These are phyloP conservation scores for Olyra latifolia DNA, from an alignment of 176 grass and related monocot species.

Conservation along the genomic window DNA sequence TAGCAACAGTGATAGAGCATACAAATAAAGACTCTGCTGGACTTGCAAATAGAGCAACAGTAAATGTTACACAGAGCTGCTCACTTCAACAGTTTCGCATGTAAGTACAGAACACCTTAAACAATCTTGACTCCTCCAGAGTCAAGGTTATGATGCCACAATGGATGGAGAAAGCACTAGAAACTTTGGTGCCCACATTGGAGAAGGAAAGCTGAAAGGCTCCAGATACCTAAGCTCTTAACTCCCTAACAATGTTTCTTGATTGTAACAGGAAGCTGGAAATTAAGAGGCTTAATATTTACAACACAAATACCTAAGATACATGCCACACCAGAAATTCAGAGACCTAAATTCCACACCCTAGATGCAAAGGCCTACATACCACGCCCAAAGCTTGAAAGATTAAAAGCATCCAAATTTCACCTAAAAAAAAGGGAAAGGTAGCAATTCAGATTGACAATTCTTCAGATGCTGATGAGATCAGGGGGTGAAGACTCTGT, in stretches of 20 bases:
- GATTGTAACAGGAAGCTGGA: slow-evolving; percentile 34
- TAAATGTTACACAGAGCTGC: neutral
- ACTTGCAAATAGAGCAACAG: too few species aligned
- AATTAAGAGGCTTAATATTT: slow-evolving; percentile 37
- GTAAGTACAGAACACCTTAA: neutral
- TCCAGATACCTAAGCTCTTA: slow-evolving; percentile 4
- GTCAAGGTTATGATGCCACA: slow-evolving; percentile 2
- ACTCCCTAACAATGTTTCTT: neutral
- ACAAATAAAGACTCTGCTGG: too few species aligned
- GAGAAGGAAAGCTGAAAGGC: neutral
- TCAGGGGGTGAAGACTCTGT: slow-evolving; percentile 33
- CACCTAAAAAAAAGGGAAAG: neutral
- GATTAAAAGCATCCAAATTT: slow-evolving; percentile 13
- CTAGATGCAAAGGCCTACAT: slow-evolving; percentile 22
- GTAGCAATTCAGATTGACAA: neutral
- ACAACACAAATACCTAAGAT: slow-evolving; percentile 24
- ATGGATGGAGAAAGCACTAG: slow-evolving; percentile 22
- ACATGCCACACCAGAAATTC: slow-evolving; percentile 41
- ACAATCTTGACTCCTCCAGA: slow-evolving; percentile 19
- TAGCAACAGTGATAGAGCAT: too few species aligned
- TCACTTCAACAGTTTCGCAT: neutral
- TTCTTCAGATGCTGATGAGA: slow-evolving; percentile 82
- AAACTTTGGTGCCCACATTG: slow-evolving; percentile 5
- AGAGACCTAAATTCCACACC: slow-evolving; percentile 16
- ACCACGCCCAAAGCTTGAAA: slow-evolving; percentile 29